Percentiles rank a stretch among this genome's conserved stretches.
These are phyloP conservation scores for Aegilops sharonensis DNA, from an alignment of 176 grass and related monocot species.

Conservation along the genomic window DNA sequence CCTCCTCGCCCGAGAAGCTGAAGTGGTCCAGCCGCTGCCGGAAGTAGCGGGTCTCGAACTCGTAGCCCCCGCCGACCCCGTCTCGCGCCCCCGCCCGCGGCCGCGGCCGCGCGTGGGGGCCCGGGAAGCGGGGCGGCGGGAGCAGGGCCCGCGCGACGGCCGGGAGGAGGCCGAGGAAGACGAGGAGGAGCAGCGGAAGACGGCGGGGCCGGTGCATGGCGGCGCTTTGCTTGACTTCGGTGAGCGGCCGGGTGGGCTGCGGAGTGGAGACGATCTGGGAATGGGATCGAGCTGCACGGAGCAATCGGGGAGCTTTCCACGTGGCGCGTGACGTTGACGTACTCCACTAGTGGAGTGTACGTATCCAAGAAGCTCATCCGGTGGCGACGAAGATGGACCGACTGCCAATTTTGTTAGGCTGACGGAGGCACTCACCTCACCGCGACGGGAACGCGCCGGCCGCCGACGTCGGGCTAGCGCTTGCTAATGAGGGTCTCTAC, in stretches of 20 bases:
- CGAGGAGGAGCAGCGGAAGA: background rate
- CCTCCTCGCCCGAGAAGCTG: slow-evolving; percentile 64
- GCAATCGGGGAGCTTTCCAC: background rate
- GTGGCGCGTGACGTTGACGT: background rate
- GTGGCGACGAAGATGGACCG: background rate
- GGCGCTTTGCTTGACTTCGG: background rate
- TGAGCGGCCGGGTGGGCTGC: background rate
- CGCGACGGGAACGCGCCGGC: no score
- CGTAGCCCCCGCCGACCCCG: slow-evolving; percentile 20
- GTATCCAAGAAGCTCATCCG: background rate
- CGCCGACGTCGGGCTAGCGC: no score
- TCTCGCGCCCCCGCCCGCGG: background rate
- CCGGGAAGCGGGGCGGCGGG: slow-evolving; percentile 36
- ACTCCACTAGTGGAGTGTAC: background rate
- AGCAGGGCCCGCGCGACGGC: background rate
- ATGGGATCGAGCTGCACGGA: background rate
- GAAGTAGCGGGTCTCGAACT: slow-evolving; percentile 80
- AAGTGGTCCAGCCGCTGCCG: slow-evolving; percentile 91
- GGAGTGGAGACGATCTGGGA: background rate
- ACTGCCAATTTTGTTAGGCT: no score
- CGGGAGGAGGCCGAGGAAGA: slow-evolving; percentile 11
- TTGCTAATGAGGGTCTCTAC: no score
- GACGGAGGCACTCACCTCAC: no score
- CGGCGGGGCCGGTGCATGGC: slow-evolving; percentile 21
- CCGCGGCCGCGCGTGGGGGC: background rate